Evolutionary conservation across 768 basidiomycete genomes (phyloP).

Genomic region (Mycena filopes): DNA sequence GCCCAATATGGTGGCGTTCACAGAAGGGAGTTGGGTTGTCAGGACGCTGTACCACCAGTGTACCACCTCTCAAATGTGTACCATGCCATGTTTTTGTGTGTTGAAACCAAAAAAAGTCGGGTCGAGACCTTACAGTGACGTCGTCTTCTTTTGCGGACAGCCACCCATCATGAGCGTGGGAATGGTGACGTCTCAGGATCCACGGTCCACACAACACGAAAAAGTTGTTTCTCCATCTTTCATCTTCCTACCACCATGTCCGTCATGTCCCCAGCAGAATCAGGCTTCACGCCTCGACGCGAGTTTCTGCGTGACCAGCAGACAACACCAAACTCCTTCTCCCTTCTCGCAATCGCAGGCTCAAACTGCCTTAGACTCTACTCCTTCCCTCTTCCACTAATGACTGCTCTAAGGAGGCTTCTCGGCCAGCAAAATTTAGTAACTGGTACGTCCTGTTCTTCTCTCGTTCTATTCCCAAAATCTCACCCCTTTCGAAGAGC

Average conservation of each 20-base stretch:
- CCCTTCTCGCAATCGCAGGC: conserved; percentile 75
- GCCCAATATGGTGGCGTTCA: conserved; percentile 23
- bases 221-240: background rate
- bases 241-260: conserved; percentile 25
- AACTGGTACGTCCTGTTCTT: conserved; percentile 38
- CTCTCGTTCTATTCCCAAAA: background rate
- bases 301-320: conserved; percentile 76
- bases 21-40: too few relatives aligned
- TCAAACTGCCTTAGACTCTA: conserved; percentile 74
- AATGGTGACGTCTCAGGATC: background rate
- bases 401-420: conserved; percentile 64
- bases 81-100: too few relatives aligned
- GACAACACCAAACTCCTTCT: conserved; percentile 65
- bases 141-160: background rate
- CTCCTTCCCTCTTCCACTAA: conserved; percentile 67
- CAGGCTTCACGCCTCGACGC: conserved; percentile 72
- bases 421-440: conserved; percentile 60
- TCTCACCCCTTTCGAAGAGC: background rate
- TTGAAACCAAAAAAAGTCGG: too few relatives aligned
- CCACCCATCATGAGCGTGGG: background rate
- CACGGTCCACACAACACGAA: background rate
- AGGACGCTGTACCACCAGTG: too few relatives aligned
- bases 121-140: background rate
- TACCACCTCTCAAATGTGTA: too few relatives aligned
- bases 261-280: conserved; percentile 50